phyloP scores from a whole-genome alignment of 2,329 filamentous ascomycete species.

The Chalara sp. region DNA sequence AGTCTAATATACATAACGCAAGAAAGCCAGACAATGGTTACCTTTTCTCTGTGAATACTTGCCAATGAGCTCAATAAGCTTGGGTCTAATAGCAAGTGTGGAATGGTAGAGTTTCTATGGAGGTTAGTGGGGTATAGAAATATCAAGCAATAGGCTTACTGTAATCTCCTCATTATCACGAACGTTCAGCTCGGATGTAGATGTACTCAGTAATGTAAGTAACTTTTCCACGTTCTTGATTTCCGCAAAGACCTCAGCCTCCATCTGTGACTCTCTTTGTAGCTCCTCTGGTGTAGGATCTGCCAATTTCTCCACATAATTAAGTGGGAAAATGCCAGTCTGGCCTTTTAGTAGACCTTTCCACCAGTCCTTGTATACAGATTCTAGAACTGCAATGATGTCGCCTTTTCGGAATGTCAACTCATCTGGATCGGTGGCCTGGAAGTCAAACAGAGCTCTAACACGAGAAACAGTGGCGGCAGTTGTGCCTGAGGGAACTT shows the following conservation, averaged over 20 bases:
- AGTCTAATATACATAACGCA: slow-evolving; percentile 6
- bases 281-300: slow-evolving; percentile 93
- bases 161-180: slow-evolving; percentile 98
- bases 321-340: slow-evolving; percentile 95
- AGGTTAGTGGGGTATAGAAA: slow-evolving; percentile 23
- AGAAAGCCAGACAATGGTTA: slow-evolving; percentile 30
- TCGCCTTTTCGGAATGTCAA: slow-evolving; percentile 95
- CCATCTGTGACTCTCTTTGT: slow-evolving; percentile 93
- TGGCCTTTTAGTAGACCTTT: slow-evolving; percentile 90
- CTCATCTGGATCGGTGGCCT: slow-evolving; percentile 88
- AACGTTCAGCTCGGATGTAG: slow-evolving; percentile 69
- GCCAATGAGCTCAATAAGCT: slow-evolving; percentile 95
- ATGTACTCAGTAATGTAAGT: slow-evolving; percentile 84
- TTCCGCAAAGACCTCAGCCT: slow-evolving; percentile 70
- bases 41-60: slow-evolving; percentile 99
- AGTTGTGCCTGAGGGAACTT: slow-evolving; percentile 75
- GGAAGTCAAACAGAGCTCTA: slow-evolving; percentile 88
- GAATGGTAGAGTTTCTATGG: slow-evolving; percentile 75
- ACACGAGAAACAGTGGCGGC: slow-evolving; percentile 95
- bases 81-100: slow-evolving; percentile 88
- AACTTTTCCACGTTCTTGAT: slow-evolving; percentile 76
- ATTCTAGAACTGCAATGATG: slow-evolving; percentile 93
- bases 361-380: slow-evolving; percentile 99
- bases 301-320: slow-evolving; percentile 96
- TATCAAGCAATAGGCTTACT: slow-evolving; percentile 35